These are phyloP conservation scores for Pleurotus cornucopiae DNA, from an alignment of 768 basidiomycete species.

Conservation along the genomic window DNA sequence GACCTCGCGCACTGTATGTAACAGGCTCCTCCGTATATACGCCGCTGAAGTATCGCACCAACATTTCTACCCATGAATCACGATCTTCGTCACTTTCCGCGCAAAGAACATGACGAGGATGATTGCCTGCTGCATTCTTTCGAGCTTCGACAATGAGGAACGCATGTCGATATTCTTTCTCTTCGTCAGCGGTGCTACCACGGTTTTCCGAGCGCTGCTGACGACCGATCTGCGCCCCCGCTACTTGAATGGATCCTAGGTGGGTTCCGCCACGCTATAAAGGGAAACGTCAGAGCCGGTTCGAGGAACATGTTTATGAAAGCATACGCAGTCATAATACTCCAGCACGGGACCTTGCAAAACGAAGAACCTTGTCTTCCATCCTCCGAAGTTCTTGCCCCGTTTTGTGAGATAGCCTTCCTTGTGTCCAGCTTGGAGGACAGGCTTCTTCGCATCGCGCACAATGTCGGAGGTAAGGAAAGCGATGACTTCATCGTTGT, in stretches of 20 bases:
- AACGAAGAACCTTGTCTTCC: conserved; percentile 96
- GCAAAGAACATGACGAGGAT: conserved; percentile 87
- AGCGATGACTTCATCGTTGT: conserved; percentile 84
- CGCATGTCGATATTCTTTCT: conserved; percentile 94
- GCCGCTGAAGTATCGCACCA: conserved; percentile 85
- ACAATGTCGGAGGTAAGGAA: conserved; percentile 92
- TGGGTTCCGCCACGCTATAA: conserved; percentile 83
- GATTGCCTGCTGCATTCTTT: conserved; percentile 63
- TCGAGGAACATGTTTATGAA: conserved; percentile 17
- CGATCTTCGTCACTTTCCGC: conserved; percentile 94
- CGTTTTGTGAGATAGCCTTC: conserved; percentile 95
- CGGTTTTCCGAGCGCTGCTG: conserved; percentile 65
- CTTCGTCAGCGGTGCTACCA: conserved; percentile 60
- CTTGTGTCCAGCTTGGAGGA: conserved; percentile 80
- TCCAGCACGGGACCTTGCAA: conserved; percentile 86
- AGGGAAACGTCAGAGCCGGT: conserved; percentile 11
- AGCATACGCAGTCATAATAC: conserved; percentile 90
- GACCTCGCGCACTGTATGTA: conserved; percentile 24
- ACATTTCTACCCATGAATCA: conserved; percentile 91
- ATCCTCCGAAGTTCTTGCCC: conserved; percentile 96
- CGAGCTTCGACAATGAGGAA: conserved; percentile 94
- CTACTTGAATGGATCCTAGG: conserved; percentile 84
- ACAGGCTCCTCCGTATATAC: conserved; percentile 70
- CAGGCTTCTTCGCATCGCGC: conserved; percentile 69
- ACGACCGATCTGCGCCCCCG: conserved; percentile 94